Base-by-base conservation (phyloP, 495 filamentous ascomycete genomes). In the Penicillium mononematosum region DNA sequence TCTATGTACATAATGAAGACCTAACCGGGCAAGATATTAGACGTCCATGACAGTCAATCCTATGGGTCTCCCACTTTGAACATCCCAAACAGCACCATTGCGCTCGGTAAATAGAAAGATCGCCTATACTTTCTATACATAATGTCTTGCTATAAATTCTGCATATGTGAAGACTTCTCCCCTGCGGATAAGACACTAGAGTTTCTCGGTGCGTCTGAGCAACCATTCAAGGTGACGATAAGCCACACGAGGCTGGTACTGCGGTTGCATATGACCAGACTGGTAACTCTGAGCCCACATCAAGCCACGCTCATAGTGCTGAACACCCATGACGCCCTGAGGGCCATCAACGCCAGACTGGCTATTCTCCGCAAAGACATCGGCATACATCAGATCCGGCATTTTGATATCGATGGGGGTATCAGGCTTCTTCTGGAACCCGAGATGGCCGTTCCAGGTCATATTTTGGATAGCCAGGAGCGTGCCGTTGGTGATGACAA, bases 141-240 rank as follows among this genome's bases (percentile, higher is more conserved):
- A 3, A 7, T n/a, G 36, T 39, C 16, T 39, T 39, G 16, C 14
- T 8, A 39, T 39, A 39, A 17, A 17, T 0, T 39, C 6, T 39
- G 19, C 5, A 24, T 44, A 44, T 44, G 20, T 22, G 20, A 2
- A 2, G 42, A 14, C 14, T 24, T 4, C 2, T 8, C 16, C n/a
- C 9, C n/a, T 19, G n/a, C 27, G 8, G 8, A 19, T 31, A 11
- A 25, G 24, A 48, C 41, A 58, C 55, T 44, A 78, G 22, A 68
- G 58, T 57, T 58, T 64, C 31, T 57, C 58, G n/a, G 85, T 83
- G 17, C 85, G 75, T 0, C 85, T 85, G 24, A 90, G 67, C 67
- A 90, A 58, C 68, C 82, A 88, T 70, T 89, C 84, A 25, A 94
- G 58, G 53, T 91, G 85, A 4, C 88, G 73, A 63, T 88, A 94